Percentiles rank a stretch among this genome's conserved stretches.
These are phyloP conservation scores for Lasiodiplodia sp. DNA, from an alignment of 2,329 filamentous ascomycete species.

Conservation along the genomic window DNA sequence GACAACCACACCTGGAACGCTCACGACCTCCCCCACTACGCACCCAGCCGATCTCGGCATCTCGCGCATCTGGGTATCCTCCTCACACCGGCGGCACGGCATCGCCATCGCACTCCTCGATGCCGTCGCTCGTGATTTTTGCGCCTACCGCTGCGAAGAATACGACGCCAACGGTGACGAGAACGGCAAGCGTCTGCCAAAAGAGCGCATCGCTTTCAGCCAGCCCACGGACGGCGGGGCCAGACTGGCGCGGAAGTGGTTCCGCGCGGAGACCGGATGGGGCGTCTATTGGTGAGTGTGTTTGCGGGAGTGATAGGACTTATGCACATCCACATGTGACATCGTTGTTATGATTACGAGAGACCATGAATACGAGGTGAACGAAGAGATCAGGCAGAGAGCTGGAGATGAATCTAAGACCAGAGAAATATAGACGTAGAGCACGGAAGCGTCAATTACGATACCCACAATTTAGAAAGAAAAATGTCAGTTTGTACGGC, in stretches of 20 bases:
- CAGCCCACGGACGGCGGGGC: slow-evolving; percentile 70
- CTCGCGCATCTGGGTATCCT: slow-evolving; percentile 71
- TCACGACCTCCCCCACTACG: slow-evolving; percentile 50
- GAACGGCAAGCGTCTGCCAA: slow-evolving; percentile 47
- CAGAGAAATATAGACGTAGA: not conserved
- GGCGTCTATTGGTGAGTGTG: slow-evolving; percentile 57
- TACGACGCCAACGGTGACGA: not conserved
- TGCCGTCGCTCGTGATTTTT: slow-evolving; percentile 41
- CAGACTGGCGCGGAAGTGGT: slow-evolving; percentile 65
- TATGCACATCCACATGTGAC: not conserved
- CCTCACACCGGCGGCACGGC: slow-evolving; percentile 61
- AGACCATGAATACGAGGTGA: not conserved
- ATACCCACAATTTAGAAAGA: not conserved
- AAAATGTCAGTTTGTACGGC: not conserved
- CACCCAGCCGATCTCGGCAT: slow-evolving; percentile 64
- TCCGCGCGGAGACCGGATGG: slow-evolving; percentile 63
- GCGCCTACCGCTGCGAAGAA: not conserved
- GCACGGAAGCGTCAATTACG: not conserved
- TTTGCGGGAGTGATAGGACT: too few species aligned
- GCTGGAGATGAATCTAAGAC: not conserved
- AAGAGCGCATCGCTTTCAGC: slow-evolving; percentile 67
- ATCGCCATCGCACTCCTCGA: slow-evolving; percentile 66
- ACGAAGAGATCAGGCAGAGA: not conserved
- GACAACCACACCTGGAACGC: slow-evolving; percentile 35
- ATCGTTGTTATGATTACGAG: not conserved